Base-by-base conservation (phyloP, 495 filamentous ascomycete genomes). In the Chaetomium tenue region DNA sequence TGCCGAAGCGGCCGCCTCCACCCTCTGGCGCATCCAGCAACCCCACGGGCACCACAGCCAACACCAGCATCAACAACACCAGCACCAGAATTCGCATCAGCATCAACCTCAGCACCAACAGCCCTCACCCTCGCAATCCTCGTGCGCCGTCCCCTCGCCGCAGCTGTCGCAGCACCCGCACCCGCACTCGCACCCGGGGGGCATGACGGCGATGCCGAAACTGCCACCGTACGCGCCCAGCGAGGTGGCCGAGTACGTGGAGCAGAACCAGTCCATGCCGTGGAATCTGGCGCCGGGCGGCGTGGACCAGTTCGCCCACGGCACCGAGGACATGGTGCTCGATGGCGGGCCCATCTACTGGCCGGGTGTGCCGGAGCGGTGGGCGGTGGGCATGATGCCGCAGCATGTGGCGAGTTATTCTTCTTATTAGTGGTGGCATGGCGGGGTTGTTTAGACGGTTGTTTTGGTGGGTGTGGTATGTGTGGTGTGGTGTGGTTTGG, bases 261-360 rank as follows among this genome's bases (percentile, higher is more conserved):
- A 69, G 9, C 66, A 70, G 22, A 71, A 75, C 60, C 72, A 77
- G 61, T 63, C 61, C 16, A 44, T 72, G 63, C 72, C 76, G 64
- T 69, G 74, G 78, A 33, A 67, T 65, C 57, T 70, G 61, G 28
- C 63, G 30, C 76, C 77, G 9, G 78, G 78, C 2, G 76, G 77
- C 18, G 68, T 79, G 5, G 73, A 75, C 51, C 71, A 73, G 57
- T 81, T 81, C 62, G 72, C 78, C 40, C 73, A 75, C 61, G 78
- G 78, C n/a, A 62, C 67, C 7, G 69, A 73, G 50, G 58, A 70
- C 22, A 8, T 67, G 26, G 26, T 56, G 42, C 15, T 51, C 30
- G 72, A 70, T 11, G 65, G 20, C 16, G 72, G 72, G 40, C 72
- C 72, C 40, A 33, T 63, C 12, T 74, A 71, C 20, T 73, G 71